A percentile compares a stretch with the other conserved stretches of the same genome.
phyloP scores from a whole-genome alignment of 2,329 filamentous ascomycete species.

The Neophaeococcomyces mojaviensis region DNA sequence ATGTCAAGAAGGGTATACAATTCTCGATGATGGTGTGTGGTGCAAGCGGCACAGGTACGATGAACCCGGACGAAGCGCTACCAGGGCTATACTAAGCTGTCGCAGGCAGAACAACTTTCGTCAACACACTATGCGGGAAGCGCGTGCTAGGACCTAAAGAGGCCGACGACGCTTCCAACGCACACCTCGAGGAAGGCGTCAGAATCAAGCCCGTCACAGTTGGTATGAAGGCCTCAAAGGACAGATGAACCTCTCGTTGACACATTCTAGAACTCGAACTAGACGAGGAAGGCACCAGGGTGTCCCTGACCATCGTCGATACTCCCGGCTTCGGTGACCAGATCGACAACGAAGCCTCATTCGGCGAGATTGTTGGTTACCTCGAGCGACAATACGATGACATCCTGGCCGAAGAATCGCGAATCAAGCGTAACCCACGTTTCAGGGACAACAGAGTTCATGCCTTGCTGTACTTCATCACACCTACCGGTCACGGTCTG shows the following conservation, averaged over 20 bases:
- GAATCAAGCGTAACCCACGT: slow-evolving; percentile 99
- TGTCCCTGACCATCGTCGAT: slow-evolving; percentile 96
- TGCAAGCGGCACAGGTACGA: slow-evolving; percentile 90
- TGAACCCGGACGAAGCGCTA: slow-evolving; percentile 8
- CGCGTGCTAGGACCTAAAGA: slow-evolving; percentile 86
- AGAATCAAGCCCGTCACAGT: slow-evolving; percentile 98
- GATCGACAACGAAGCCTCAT: slow-evolving; percentile 99
- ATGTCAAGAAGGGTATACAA: slow-evolving; percentile 99
- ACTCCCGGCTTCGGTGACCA: slow-evolving; percentile 97
- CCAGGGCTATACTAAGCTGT: not conserved
- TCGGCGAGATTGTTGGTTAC: slow-evolving; percentile 95
- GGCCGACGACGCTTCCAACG: slow-evolving; percentile 77
- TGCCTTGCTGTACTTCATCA: slow-evolving; percentile 98
- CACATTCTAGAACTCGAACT: slow-evolving; percentile 69
- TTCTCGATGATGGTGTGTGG: slow-evolving; percentile 99
- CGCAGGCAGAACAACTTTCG: slow-evolving; percentile 90
- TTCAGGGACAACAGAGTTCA: slow-evolving; percentile 99
- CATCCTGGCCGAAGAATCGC: slow-evolving; percentile 96
- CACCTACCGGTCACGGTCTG: slow-evolving; percentile 92
- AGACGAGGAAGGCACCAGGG: slow-evolving; percentile 96
- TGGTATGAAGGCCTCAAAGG: slow-evolving; percentile 51
- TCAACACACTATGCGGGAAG: slow-evolving; percentile 98
- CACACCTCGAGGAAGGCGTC: slow-evolving; percentile 91
- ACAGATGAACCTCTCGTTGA: slow-evolving; percentile 5
- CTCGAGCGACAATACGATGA: slow-evolving; percentile 99